These are phyloP conservation scores for Xylaria sp. DNA, from an alignment of 2,329 filamentous ascomycete species.

Conservation along the genomic window DNA sequence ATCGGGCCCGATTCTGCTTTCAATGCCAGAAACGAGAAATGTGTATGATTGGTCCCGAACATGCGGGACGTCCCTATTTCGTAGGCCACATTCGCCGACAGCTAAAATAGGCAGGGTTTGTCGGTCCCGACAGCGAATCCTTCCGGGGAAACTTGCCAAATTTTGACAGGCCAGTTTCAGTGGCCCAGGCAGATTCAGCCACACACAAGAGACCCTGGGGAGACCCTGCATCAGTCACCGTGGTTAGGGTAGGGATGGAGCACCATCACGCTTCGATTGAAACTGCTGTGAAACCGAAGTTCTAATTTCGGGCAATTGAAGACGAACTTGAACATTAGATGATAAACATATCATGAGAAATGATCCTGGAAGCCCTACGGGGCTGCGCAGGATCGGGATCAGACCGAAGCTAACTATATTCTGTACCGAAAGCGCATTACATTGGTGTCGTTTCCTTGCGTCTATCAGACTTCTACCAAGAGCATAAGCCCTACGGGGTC, in stretches of 20 bases:
- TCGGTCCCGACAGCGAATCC: not conserved
- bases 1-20: too few species aligned
- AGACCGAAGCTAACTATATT: not conserved
- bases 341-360: not conserved
- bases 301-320: constrained; percentile 10
- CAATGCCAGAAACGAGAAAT: not conserved
- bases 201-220: not conserved
- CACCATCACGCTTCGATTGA: not conserved
- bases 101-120: not conserved
- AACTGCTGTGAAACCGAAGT: constrained; percentile 10
- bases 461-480: constrained; percentile 1
- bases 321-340: not conserved
- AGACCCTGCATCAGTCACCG: not conserved
- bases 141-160: not conserved
- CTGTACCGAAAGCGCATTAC: not conserved
- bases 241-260: not conserved
- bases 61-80: not conserved
- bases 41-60: not conserved
- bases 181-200: not conserved
- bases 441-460: not conserved
- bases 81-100: too few species aligned
- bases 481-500: constrained; percentile 5
- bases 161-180: constrained; percentile 5
- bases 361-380: not conserved
- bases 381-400: not conserved